Base-by-base conservation (phyloP, 441 rosid species). In the Erodium trifolium region DNA sequence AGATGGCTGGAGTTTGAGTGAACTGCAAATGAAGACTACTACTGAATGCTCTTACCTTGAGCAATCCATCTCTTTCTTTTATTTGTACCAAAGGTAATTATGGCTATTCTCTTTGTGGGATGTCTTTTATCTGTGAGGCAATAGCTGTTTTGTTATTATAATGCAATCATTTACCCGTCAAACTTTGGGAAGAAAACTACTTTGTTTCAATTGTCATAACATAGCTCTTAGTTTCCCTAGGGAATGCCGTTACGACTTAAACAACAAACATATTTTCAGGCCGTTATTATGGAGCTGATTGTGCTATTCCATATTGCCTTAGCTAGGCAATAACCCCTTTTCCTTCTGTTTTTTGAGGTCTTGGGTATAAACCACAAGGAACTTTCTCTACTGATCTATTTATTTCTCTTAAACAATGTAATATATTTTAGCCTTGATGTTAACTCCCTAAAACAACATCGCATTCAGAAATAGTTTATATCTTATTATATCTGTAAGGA, bases 11-110 rank as follows among this genome's bases (percentile, higher is more conserved):
- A 84, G 82, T 77, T 68, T 92, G 78, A 82, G 77, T 71, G 99
- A 94, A 79, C 78, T 94, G 76, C 91, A 86, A 70, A 90, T 88
- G 96, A 90, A 91, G 79, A 91, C 96, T 68, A 94, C 97, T 62
- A 77, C 98, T 41, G 98, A 94, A 79, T 91, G 90, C 77, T 81
- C 82, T 73, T 94, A 94, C 83, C 83, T 94, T 78, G 87, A 90
- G 80, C 86, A 79, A 71, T 82, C 96, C 39, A 79, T 88, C 80
- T 84, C 96, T 72, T 88, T 85, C 85, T 82, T 94, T 74, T 92
- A 90, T 84, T 78, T 94, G 77, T 94, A 92, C 81, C 88, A 85
- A 75, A 93, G 99, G 99, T 91, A 88, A 73, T 27, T 72, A 49
- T 53, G 17, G 49, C 69, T 27, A 12, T 31, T 17, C 3, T 45